These are phyloP conservation scores for Trametes gibbosa DNA, from an alignment of 768 basidiomycete species.

Conservation along the genomic window DNA sequence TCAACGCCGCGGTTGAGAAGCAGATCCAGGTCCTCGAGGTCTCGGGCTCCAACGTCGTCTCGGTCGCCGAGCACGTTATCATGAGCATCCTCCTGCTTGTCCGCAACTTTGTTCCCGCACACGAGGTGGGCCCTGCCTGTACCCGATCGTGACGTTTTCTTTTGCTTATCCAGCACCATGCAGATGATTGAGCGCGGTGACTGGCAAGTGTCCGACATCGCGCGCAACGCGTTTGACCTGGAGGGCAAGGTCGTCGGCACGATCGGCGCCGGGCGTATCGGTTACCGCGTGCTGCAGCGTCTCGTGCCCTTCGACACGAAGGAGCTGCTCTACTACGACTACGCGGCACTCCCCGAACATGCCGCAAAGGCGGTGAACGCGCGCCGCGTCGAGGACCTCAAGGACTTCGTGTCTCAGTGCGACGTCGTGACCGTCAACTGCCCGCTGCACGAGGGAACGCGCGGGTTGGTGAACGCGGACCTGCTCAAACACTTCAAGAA, in stretches of 20 bases:
- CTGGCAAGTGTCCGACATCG: slow-evolving; percentile 84
- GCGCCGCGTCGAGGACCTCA: slow-evolving; percentile 75
- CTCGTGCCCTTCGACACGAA: slow-evolving; percentile 83
- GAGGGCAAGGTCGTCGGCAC: slow-evolving; percentile 92
- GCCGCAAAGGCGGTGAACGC: slow-evolving; percentile 66
- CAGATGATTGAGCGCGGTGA: slow-evolving; percentile 82
- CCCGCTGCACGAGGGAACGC: slow-evolving; percentile 83
- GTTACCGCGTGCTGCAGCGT: slow-evolving; percentile 82
- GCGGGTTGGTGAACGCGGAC: slow-evolving; percentile 76
- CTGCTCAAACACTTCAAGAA: slow-evolving; percentile 88
- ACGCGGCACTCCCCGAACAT: slow-evolving; percentile 66
- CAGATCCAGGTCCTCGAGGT: slow-evolving; percentile 68
- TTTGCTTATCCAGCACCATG: neutral
- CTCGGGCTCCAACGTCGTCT: slow-evolving; percentile 86
- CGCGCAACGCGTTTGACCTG: slow-evolving; percentile 82
- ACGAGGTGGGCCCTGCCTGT: slow-evolving; percentile 48
- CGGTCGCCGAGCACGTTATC: slow-evolving; percentile 87
- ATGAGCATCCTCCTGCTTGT: slow-evolving; percentile 91
- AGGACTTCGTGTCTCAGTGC: slow-evolving; percentile 57
- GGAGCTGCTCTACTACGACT: slow-evolving; percentile 89
- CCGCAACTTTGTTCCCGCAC: slow-evolving; percentile 85
- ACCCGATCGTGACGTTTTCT: too few relatives aligned
- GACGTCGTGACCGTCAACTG: slow-evolving; percentile 87
- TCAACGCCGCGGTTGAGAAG: slow-evolving; percentile 81
- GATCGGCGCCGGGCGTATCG: slow-evolving; percentile 78